Percentiles rank a stretch among this genome's conserved stretches.
Conservation (phyloP, 2,329 filamentous ascomycete species). For the Talaromyces sp. region DNA sequence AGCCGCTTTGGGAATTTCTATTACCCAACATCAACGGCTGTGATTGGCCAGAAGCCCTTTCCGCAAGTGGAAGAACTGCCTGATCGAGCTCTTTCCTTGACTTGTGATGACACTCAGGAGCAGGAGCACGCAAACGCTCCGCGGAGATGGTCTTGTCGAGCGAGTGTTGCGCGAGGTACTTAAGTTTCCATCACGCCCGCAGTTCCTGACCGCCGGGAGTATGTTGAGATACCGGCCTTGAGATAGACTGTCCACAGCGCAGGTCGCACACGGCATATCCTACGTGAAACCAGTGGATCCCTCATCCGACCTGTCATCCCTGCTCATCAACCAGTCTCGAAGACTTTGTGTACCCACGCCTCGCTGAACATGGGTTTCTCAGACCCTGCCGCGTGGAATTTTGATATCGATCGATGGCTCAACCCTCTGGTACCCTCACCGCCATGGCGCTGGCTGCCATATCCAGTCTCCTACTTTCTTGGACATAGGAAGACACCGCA, state of each 20-base stretch:
- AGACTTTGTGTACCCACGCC: not conserved
- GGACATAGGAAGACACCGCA: slow-evolving; percentile 50
- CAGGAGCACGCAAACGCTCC: not conserved
- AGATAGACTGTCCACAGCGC: not conserved
- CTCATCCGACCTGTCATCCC: not conserved
- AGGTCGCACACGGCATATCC: too few relatives aligned
- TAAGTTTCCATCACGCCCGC: not conserved
- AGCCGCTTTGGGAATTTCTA: slow-evolving; percentile 25
- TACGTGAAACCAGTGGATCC: not conserved
- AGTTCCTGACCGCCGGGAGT: too few relatives aligned
- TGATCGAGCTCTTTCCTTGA: not conserved
- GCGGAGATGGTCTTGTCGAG: not conserved
- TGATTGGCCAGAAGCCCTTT: slow-evolving; percentile 22
- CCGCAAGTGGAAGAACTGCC: not conserved
- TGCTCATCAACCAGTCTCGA: not conserved
- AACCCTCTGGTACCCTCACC: slow-evolving; percentile 66
- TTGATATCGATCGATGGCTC: slow-evolving; percentile 73
- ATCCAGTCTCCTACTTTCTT: slow-evolving; percentile 62
- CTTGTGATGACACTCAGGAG: not conserved
- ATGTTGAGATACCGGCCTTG: not conserved
- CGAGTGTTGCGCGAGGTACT: not conserved
- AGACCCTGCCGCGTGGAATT: slow-evolving; percentile 39
- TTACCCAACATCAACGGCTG: slow-evolving; percentile 30
- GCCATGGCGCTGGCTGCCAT: slow-evolving; percentile 60
- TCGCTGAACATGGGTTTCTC: slow-evolving; percentile 10